Conservation (phyloP, 805 yeast genomes). For the Candida boleticola region DNA sequence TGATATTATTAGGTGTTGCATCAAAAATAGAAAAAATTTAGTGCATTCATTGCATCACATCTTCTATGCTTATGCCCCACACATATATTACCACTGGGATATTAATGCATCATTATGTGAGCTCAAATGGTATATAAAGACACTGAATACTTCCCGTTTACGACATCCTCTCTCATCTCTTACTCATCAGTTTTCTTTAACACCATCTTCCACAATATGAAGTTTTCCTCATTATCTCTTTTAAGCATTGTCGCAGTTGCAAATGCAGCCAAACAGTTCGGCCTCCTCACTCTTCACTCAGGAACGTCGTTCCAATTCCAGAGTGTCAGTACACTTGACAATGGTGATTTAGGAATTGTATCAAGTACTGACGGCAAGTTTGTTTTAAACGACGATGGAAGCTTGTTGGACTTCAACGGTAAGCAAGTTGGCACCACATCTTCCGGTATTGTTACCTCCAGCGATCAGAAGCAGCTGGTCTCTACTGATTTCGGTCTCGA, state of each 20-base stretch:
- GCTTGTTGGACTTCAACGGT: slow-evolving; percentile 18
- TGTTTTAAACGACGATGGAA: slow-evolving; percentile 21
- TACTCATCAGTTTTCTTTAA: too few species aligned
- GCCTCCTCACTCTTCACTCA: slow-evolving; percentile 20
- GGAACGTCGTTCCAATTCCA: slow-evolving; percentile 24
- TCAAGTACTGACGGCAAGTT: slow-evolving; percentile 13
- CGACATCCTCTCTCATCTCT: too few species aligned
- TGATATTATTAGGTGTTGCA: too few species aligned
- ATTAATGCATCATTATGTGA: too few species aligned
- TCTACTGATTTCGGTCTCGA: neutral
- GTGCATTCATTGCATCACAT: too few species aligned
- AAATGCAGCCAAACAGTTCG: slow-evolving; percentile 19
- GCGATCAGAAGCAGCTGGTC: neutral
- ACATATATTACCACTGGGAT: too few species aligned
- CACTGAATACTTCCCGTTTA: too few species aligned
- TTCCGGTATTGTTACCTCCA: neutral
- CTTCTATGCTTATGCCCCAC: too few species aligned
- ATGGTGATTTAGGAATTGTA: slow-evolving; percentile 10
- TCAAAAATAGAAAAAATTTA: too few species aligned
- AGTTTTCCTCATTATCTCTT: slow-evolving; percentile 13
- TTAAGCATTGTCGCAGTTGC: slow-evolving; percentile 22
- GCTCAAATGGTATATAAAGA: too few species aligned
- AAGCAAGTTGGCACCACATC: neutral
- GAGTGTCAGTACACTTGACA: slow-evolving; percentile 6
- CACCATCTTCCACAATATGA: too few species aligned